A percentile compares a stretch with the other conserved stretches of the same genome.
Conservation (phyloP, 495 filamentous ascomycete genomes). For the Pyrenula aspistea region DNA sequence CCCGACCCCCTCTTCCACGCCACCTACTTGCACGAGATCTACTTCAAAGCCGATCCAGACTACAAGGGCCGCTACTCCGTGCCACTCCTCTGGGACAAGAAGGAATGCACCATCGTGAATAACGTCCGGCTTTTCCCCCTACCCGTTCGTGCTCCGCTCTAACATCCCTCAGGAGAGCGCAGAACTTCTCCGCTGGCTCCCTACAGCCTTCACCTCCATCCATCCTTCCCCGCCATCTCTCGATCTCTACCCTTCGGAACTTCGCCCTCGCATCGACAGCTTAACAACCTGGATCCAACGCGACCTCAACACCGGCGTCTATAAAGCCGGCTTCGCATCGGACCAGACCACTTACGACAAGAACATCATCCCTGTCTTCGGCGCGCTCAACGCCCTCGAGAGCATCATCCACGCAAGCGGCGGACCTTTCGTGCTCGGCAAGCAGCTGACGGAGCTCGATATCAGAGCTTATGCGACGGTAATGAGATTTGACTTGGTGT, state of each 20-base stretch:
- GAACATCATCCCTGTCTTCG: slow-evolving; percentile 31
- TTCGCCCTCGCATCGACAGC: slow-evolving; percentile 28
- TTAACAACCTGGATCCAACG: slow-evolving; percentile 31
- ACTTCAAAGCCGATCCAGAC: slow-evolving; percentile 34
- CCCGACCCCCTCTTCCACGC: slow-evolving; percentile 37
- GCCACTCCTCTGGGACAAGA: slow-evolving; percentile 45
- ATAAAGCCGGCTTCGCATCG: slow-evolving; percentile 41
- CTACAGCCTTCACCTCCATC: slow-evolving; percentile 29
- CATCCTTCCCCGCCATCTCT: slow-evolving; percentile 14
- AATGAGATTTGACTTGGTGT: slow-evolving; percentile 37
- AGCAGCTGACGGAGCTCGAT: slow-evolving; percentile 37
- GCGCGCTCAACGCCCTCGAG: slow-evolving; percentile 39
- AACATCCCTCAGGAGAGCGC: slow-evolving; percentile 25
- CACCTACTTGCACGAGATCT: slow-evolving; percentile 37
- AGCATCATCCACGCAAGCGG: slow-evolving; percentile 24
- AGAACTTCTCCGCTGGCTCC: slow-evolving; percentile 39
- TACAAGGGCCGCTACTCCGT: slow-evolving; percentile 43
- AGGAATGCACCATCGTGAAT: slow-evolving; percentile 31
- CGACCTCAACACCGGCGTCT: slow-evolving; percentile 38
- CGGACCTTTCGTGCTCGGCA: slow-evolving; percentile 35
- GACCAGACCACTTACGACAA: slow-evolving; percentile 34
- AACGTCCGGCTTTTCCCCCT: slow-evolving; percentile 17
- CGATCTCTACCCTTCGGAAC: slow-evolving; percentile 32
- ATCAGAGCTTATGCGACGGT: slow-evolving; percentile 36
- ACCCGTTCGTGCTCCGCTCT: not conserved